Evolutionary conservation across 306 rosid genomes (phyloP), one percentile per base, ranked within the genome.

Genomic region (Urtica urens): DNA sequence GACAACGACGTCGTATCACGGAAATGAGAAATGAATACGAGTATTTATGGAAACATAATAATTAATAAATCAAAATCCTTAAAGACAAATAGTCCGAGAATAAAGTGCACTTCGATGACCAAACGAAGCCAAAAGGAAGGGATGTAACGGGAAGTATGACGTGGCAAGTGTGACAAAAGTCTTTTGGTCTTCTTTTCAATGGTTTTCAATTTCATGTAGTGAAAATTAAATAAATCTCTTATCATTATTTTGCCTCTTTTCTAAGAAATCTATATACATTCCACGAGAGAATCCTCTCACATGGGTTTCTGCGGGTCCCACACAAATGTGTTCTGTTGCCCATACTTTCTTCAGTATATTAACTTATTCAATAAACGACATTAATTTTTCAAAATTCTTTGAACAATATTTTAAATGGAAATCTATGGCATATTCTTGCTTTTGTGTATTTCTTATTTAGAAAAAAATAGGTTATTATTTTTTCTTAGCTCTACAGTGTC

Each of bases 131-230:
- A 26, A 6, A 40, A 45, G 34, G 12, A 2, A n/a, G n/a, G n/a
- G n/a, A n/a, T n/a, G 71, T 49, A 70, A 70, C 64, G 68, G 46
- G 57, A 6, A 37, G 22, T 44, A 11, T 44, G 49, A 65, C 68
- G 68, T 65, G 65, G 68, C 65, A 16, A 7, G 24, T 4, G 14
- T 8, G 38, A 5, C 38, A 15, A 1, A 1, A 2, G 14, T 8
- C 12, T 12, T 49, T 49, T 27, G 2, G 2, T 8, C 23, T 44
- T 2, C 15, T 28, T 48, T n/a, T 24, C 17, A n/a, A n/a, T n/a
- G n/a, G n/a, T n/a, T n/a, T n/a, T n/a, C n/a, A n/a, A n/a, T 48
- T 48, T 27, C 15, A n/a, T 5, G 20, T 43, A 23, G n/a, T 23
- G 23, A 23, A 4, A 10, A 12, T 11, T 14, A 23, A 12, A 3